Conservation (phyloP, 192 early-diverging fungal species). For the Podila verticillata region DNA sequence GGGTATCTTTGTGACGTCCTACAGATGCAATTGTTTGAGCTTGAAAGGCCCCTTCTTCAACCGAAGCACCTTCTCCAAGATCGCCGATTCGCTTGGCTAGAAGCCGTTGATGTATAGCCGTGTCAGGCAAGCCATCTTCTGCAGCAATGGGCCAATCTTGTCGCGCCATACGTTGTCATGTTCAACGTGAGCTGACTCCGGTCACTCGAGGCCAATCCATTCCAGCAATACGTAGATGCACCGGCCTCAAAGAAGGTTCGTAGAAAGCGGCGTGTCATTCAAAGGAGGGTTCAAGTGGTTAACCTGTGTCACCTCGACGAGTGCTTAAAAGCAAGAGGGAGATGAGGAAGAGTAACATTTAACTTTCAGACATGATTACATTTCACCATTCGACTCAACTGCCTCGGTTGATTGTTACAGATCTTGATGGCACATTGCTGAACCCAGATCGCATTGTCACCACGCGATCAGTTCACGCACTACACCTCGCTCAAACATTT, state of each 20-base stretch:
- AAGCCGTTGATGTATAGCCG: slow-evolving; percentile 1
- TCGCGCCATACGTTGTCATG: slow-evolving; percentile 12
- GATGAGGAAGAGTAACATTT: no score
- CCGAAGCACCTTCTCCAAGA: slow-evolving; percentile 20
- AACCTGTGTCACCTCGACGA: no score
- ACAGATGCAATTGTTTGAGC: slow-evolving; percentile 1
- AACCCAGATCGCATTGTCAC: slow-evolving; percentile 46
- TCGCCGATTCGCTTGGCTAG: slow-evolving; percentile 2
- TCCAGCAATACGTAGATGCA: slow-evolving; percentile 14
- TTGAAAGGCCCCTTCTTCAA: slow-evolving; percentile 35
- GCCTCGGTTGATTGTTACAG: slow-evolving; percentile 31
- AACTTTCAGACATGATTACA: not conserved
- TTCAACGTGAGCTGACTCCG: slow-evolving; percentile 8
- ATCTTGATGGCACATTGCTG: slow-evolving; percentile 57
- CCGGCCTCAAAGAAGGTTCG: not conserved
- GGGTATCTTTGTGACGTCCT: slow-evolving; percentile 8
- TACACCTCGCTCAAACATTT: slow-evolving; percentile 28
- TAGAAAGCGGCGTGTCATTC: no score
- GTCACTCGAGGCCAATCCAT: not conserved
- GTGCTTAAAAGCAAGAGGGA: no score
- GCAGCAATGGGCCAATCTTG: slow-evolving; percentile 21
- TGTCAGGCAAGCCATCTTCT: slow-evolving; percentile 13
- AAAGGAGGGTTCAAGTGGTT: no score
- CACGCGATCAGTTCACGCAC: slow-evolving; percentile 26
- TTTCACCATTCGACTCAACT: slow-evolving; percentile 27